A percentile compares a stretch with the other conserved stretches of the same genome.
Conservation (phyloP, 2,329 filamentous ascomycete species). For the Fusarium napiforme region DNA sequence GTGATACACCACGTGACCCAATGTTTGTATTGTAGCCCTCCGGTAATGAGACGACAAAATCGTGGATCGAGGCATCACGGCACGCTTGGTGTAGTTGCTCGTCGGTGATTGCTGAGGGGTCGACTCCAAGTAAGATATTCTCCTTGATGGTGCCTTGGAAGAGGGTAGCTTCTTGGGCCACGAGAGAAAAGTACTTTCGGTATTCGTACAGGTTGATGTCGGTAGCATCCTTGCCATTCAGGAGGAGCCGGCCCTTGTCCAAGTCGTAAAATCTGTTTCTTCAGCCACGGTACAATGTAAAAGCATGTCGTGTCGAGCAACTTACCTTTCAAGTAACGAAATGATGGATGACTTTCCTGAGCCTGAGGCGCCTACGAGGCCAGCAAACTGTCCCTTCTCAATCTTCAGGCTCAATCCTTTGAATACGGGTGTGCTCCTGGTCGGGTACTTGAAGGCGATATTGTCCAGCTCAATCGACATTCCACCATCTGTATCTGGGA, state of each 20-base stretch:
- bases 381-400: conserved; percentile 75
- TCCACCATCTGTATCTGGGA: conserved; percentile 60
- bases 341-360: conserved; percentile 81
- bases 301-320: neutral
- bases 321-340: conserved; percentile 64
- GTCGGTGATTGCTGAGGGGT: conserved; percentile 62
- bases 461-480: conserved; percentile 67
- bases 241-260: conserved; percentile 70
- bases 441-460: conserved; percentile 70
- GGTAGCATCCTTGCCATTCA: conserved; percentile 70
- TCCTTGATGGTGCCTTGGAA: conserved; percentile 77
- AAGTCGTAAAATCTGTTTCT: conserved; percentile 73
- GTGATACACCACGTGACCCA: conserved; percentile 72
- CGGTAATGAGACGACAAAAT: conserved; percentile 75
- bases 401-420: conserved; percentile 71
- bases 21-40: conserved; percentile 75
- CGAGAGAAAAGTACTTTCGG: conserved; percentile 73
- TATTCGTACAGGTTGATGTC: conserved; percentile 70
- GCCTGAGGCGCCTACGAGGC: conserved; percentile 75
- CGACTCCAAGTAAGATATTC: conserved; percentile 74
- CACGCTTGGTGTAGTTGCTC: conserved; percentile 64
- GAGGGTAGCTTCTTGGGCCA: conserved; percentile 79
- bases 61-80: conserved; percentile 73
- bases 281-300: conserved; percentile 2
- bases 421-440: conserved; percentile 67